Evolutionary conservation across 2,329 filamentous ascomycete species (phyloP), one percentile per base, ranked within the genome.

Genomic region (Calycina herbarum): DNA sequence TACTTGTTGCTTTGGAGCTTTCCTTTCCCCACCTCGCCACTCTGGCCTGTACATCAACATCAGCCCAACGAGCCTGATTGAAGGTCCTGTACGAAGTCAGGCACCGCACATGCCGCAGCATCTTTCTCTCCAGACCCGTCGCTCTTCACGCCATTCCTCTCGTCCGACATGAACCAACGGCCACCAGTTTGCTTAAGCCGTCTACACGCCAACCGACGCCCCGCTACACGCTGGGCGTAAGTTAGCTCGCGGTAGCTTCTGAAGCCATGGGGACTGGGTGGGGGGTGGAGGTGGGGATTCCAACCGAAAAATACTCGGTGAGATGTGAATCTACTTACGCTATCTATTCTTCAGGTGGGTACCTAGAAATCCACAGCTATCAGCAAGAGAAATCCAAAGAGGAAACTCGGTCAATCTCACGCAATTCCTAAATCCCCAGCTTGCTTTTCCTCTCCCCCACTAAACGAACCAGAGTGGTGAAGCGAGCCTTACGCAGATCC

Each of bases 61-160:
- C 48, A 62, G 48, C 61, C 61, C 61, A 29, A 62, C 61, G 61
- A 57, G 61, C 61, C 61, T 62, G 48, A 62, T 29, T 29, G 48
- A 27, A 15, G 31, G n/a, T 20, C 20, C 20, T 20, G 20, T 11
- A 10, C 20, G 10, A 40, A 56, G 11, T 17, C 29, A 29, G 40
- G 20, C 40, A 48, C 29, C 51, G 45, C 31, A 33, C 5, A 6
- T 33, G 31, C 5, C 5, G 31, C 31, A 33, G 31, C 31, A 33
- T 33, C 31, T 33, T 20, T 20, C 20, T 20, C 20, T 20, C 20
- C 20, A 20, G 20, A 20, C 20, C 20, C 20, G 20, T 29, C 27
- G 27, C 27, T 29, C 27, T 29, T 29, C 27, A 29, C 27, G 27
- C 27, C 27, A 29, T 29, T 29, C 27, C 27, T 29, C 27, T 4